phyloP scores from a whole-genome alignment of 257 asterid species.

The Capsicum pubescens region DNA sequence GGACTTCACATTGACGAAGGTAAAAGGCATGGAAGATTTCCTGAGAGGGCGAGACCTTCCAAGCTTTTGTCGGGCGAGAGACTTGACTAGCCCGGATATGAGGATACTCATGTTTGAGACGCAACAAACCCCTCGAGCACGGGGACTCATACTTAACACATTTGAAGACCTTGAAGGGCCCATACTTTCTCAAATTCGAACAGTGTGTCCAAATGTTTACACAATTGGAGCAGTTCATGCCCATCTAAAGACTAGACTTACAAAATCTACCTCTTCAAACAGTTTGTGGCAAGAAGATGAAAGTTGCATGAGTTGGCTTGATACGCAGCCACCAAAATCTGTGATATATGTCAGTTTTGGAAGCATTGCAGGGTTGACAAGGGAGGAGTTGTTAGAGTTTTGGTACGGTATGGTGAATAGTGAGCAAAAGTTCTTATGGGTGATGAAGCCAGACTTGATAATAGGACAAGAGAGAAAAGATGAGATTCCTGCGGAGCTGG shows the following conservation, averaged over 20 bases:
- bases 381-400: not conserved
- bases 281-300: slow-evolving; percentile 60
- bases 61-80: slow-evolving; percentile 44
- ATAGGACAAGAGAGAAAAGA: not conserved
- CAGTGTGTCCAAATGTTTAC: slow-evolving; percentile 61
- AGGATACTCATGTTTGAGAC: slow-evolving; percentile 42
- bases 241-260: slow-evolving; percentile 53
- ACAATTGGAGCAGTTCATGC: slow-evolving; percentile 75
- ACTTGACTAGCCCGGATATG: slow-evolving; percentile 38
- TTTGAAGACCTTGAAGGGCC: slow-evolving; percentile 74
- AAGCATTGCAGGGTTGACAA: not conserved
- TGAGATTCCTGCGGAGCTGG: not conserved
- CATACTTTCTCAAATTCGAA: slow-evolving; percentile 47
- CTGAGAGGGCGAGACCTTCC: slow-evolving; percentile 78
- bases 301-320: slow-evolving; percentile 42
- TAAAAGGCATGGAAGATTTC: slow-evolving; percentile 68
- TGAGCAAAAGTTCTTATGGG: slow-evolving; percentile 27
- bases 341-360: slow-evolving; percentile 33
- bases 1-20: slow-evolving; percentile 50
- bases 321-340: slow-evolving; percentile 12
- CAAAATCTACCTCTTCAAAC: slow-evolving; percentile 39
- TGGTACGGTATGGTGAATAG: slow-evolving; percentile 27
- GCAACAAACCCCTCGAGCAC: slow-evolving; percentile 45
- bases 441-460: slow-evolving; percentile 25
- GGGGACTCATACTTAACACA: slow-evolving; percentile 71